Evolutionary conservation across 2,329 filamentous ascomycete species (phyloP).

Genomic region (Phoma sp.): DNA sequence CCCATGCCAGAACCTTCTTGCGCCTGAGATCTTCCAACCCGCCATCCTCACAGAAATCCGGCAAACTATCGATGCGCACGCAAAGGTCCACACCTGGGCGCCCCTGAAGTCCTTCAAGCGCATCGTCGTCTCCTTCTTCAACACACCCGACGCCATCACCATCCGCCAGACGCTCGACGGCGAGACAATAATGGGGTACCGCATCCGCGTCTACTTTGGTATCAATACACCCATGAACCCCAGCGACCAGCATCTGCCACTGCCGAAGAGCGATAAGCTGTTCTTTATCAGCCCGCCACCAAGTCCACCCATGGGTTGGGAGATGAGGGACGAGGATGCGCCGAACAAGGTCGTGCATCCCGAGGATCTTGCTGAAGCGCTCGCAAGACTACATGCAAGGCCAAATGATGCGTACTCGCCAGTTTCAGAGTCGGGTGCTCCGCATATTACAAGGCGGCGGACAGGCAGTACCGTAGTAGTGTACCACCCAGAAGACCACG

Average conservation of each 20-base stretch:
- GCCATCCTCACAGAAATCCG: conserved; percentile 78
- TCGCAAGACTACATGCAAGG: conserved; percentile 60
- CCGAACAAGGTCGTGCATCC: conserved; percentile 72
- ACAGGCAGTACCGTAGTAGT: conserved; percentile 67
- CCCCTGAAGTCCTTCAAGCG: conserved; percentile 84
- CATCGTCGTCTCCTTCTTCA: conserved; percentile 81
- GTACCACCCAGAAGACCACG: conserved; percentile 69
- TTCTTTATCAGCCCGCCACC: conserved; percentile 73
- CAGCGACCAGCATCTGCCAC: conserved; percentile 48
- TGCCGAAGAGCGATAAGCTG: conserved; percentile 65
- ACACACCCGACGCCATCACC: conserved; percentile 71
- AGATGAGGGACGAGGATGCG: conserved; percentile 67
- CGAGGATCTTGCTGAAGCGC: conserved; percentile 64
- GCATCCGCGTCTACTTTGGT: conserved; percentile 51
- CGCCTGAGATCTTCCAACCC: conserved; percentile 75
- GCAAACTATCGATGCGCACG: conserved; percentile 72
- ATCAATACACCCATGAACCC: conserved; percentile 49
- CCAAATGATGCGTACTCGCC: conserved; percentile 33
- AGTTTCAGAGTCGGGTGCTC: conserved; percentile 33
- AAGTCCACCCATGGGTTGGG: conserved; percentile 70
- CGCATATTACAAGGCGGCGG: conserved; percentile 38
- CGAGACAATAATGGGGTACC: conserved; percentile 73
- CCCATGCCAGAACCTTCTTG: conserved; percentile 66
- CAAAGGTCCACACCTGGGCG: conserved; percentile 77
- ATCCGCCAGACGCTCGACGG: conserved; percentile 78